Conservation (phyloP, 1,284 basidiomycete genomes). For the Neonothopanus nambi region DNA sequence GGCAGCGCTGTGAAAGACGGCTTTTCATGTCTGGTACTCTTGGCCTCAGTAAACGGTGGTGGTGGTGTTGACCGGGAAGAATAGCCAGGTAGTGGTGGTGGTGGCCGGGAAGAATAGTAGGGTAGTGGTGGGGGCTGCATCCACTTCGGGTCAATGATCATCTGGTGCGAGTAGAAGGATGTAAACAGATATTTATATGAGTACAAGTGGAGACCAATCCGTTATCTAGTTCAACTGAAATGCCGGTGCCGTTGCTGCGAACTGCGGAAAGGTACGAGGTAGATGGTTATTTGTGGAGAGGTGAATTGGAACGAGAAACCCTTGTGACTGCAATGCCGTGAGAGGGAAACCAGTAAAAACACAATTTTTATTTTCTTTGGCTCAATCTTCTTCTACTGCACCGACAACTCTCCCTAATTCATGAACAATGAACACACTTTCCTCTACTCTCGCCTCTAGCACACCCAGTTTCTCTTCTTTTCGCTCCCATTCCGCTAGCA, state of each 20-base stretch:
- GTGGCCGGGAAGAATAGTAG: slow-evolving; percentile 21
- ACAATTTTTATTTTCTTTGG: background rate
- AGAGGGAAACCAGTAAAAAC: too few species aligned
- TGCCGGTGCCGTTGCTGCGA: too few species aligned
- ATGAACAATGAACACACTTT: slow-evolving; percentile 81
- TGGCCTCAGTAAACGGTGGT: background rate
- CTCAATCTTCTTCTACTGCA: slow-evolving; percentile 38
- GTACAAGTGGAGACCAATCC: too few species aligned
- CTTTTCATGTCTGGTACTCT: background rate
- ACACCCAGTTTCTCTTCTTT: slow-evolving; percentile 73
- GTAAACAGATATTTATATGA: slow-evolving; percentile 13
- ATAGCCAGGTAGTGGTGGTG: slow-evolving; percentile 20
- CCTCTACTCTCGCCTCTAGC: slow-evolving; percentile 80
- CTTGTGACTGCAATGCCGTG: too few species aligned
- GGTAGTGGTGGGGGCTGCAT: slow-evolving; percentile 20
- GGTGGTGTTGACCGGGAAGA: slow-evolving; percentile 16
- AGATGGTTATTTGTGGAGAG: background rate
- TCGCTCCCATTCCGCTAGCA: slow-evolving; percentile 65
- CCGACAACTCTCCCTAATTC: slow-evolving; percentile 54
- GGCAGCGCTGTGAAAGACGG: slow-evolving; percentile 40
- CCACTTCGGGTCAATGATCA: slow-evolving; percentile 17
- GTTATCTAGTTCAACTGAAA: too few species aligned
- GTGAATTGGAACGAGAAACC: background rate
- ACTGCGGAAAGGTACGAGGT: too few species aligned
- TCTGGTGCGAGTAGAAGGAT: background rate